A percentile compares a stretch with the other conserved stretches of the same genome.
Evolutionary conservation across 495 filamentous ascomycete species (phyloP).

Genomic region (Chlorociboria aeruginascens): DNA sequence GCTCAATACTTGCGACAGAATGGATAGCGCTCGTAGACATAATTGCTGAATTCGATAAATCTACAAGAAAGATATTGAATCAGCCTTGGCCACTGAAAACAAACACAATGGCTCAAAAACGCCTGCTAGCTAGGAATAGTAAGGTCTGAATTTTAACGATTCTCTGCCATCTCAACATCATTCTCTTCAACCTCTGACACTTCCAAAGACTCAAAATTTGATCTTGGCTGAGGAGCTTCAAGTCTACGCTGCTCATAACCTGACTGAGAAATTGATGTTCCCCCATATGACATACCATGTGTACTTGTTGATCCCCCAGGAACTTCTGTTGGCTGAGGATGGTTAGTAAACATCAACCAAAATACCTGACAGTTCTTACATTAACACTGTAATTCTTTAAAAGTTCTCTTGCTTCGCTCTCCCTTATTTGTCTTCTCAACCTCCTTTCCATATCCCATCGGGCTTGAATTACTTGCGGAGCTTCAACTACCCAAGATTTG

Average conservation of each 20-base stretch:
- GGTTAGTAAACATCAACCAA: no score
- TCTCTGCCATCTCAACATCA: slow-evolving; percentile 17
- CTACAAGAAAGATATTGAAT: slow-evolving; percentile 18
- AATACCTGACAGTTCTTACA: no score
- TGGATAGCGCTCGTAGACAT: slow-evolving; percentile 19
- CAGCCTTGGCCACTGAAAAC: slow-evolving; percentile 17
- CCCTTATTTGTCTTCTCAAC: slow-evolving; percentile 26
- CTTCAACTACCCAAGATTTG: slow-evolving; percentile 50
- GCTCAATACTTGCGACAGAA: slow-evolving; percentile 22
- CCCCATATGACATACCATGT: slow-evolving; percentile 5
- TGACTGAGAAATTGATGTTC: neutral
- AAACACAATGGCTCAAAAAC: slow-evolving; percentile 7
- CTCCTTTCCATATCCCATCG: slow-evolving; percentile 55
- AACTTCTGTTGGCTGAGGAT: neutral
- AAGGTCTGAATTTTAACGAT: neutral
- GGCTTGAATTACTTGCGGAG: slow-evolving; percentile 41
- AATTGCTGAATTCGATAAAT: slow-evolving; percentile 16
- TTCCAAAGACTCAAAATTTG: slow-evolving; percentile 13
- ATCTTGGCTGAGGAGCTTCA: slow-evolving; percentile 1
- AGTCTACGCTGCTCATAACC: neutral
- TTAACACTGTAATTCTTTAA: slow-evolving; percentile 1
- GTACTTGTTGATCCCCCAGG: slow-evolving; percentile 10
- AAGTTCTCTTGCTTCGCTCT: slow-evolving; percentile 8
- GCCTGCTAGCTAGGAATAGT: neutral
- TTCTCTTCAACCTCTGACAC: slow-evolving; percentile 23